Evolutionary conservation across 306 rosid genomes (phyloP), one percentile per base, ranked within the genome.

Genomic region (Dalbergia cochinchinensis): DNA sequence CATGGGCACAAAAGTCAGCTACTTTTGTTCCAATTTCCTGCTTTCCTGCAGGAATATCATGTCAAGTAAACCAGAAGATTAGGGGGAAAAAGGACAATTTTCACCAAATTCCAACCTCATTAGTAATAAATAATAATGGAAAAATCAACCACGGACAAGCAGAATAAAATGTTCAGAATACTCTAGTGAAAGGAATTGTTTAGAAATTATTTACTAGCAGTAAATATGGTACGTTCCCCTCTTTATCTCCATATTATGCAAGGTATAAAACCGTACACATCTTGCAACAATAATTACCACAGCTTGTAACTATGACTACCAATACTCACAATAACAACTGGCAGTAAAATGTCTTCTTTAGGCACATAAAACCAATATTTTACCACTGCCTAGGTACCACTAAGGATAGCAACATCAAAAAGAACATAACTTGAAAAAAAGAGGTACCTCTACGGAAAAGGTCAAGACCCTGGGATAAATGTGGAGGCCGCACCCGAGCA

Each of bases 391-490:
- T 41, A 41, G 73, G 19, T 54, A 12, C 77, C 50, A 20, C 51
- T 9, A 61, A n/a, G 67, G 22, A 64, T 53, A 53, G 16, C 37
- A 74, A 70, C 39, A 76, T 71, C 66, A 64, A 39, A 18, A 42
- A 70, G 74, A 71, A 73, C 11, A 48, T 65, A 61, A 55, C 14
- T 33, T 48, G 63, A 48, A 50, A 37, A 51, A 69, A 48, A 76
- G 59, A 83, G 61, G 81, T 89, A 95, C 99, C 99, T 88, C 82
- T 86, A 10, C 83, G 85, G 71, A 92, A 91, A 80, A 95, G 94
- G 84, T 89, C 97, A 62, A 95, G 92, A 81, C 99, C 97, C 89
- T 86, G 91, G 63, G 92, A 80, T 70, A 95, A 82, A 88, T 85
- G 83, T 53, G 92, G 90, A 58, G 98, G 85, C 33, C 86, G 87